Evolutionary conservation across 495 filamentous ascomycete species (phyloP).

Genomic region (Thermochaetoides thermophila): DNA sequence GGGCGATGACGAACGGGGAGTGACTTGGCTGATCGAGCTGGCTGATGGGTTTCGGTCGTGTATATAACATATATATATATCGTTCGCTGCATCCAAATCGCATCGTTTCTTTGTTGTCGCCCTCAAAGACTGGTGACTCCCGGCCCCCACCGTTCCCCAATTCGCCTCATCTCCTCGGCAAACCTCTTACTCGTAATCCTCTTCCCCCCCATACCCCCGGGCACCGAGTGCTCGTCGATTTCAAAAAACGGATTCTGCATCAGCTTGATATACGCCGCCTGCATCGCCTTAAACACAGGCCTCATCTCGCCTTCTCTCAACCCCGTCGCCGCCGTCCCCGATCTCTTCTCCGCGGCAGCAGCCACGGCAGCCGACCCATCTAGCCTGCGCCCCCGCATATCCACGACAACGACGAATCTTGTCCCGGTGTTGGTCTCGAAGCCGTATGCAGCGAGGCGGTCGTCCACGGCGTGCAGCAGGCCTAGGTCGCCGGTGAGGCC

Average conservation of each 20-base stretch:
- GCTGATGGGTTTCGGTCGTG: not conserved
- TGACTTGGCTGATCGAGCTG: not conserved
- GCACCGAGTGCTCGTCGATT: conserved; percentile 65
- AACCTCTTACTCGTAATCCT: conserved; percentile 71
- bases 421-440: conserved; percentile 96
- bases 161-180: conserved; percentile 63
- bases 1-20: conserved; percentile 17
- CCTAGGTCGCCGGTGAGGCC: conserved; percentile 64
- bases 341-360: conserved; percentile 11
- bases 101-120: too few species aligned
- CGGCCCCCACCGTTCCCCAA: conserved; percentile 59
- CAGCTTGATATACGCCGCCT: conserved; percentile 76
- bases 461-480: conserved; percentile 81
- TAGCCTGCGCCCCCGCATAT: conserved; percentile 51
- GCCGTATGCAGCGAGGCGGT: conserved; percentile 80
- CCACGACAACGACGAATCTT: conserved; percentile 75
- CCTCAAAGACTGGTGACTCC: conserved; percentile 31
- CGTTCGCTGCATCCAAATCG: too few species aligned
- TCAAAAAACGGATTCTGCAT: conserved; percentile 92
- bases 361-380: conserved; percentile 14
- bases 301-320: conserved; percentile 74
- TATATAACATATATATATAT: not conserved
- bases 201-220: conserved; percentile 36
- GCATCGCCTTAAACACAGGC: conserved; percentile 73
- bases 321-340: conserved; percentile 30